Conservation (phyloP, 176 grass and related monocot species). For the Juncus inflexus region DNA sequence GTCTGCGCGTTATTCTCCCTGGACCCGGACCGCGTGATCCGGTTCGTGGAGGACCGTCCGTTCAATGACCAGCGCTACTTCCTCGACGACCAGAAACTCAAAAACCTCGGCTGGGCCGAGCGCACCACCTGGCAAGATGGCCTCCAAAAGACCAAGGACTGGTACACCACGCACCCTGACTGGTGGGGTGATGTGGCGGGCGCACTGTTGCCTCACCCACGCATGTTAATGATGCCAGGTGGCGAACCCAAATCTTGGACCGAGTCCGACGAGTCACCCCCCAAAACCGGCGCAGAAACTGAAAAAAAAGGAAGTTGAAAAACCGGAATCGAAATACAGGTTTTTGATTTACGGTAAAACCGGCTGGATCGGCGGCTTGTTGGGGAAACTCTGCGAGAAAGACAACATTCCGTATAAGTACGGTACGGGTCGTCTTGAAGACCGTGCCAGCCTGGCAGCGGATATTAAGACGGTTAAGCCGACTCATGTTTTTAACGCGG, state of each 20-base stretch:
- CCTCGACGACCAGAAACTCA: conserved; percentile 73
- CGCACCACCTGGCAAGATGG: conserved; percentile 64
- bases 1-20: conserved; percentile 62
- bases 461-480: conserved; percentile 66
- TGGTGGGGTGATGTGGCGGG: conserved; percentile 76
- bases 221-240: conserved; percentile 70
- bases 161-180: conserved; percentile 67
- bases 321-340: conserved; percentile 35
- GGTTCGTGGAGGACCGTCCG: conserved; percentile 61
- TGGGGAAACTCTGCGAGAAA: conserved; percentile 58
- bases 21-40: conserved; percentile 40
- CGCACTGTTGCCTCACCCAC: conserved; percentile 64
- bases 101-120: conserved; percentile 71
- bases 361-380: conserved; percentile 69
- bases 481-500: conserved; percentile 78
- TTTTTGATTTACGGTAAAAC: conserved; percentile 74
- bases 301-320: conserved; percentile 23
- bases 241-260: conserved; percentile 17
- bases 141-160: conserved; percentile 63
- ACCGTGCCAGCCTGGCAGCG: conserved; percentile 38
- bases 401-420: conserved; percentile 62
- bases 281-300: conserved; percentile 19
- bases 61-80: conserved; percentile 91
- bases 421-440: conserved; percentile 60
- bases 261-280: conserved; percentile 22